A percentile compares a stretch with the other conserved stretches of the same genome.
phyloP scores from a whole-genome alignment of 352 stramenopile species.

The Plasmopara viticola region DNA sequence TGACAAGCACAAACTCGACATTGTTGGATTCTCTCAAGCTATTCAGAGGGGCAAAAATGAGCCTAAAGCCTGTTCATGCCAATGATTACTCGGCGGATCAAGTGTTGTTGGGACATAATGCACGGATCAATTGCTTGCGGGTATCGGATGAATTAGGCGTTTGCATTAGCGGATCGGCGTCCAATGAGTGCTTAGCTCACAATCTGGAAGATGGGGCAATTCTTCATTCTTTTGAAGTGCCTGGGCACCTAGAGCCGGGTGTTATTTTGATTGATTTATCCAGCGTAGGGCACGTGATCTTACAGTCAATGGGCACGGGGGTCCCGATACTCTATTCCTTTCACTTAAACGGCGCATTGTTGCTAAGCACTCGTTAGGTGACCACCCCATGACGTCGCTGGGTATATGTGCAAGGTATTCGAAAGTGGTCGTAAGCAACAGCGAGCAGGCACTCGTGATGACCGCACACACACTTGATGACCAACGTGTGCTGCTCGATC shows the following conservation, averaged over 20 bases:
- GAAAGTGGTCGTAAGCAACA: slow-evolving; percentile 66
- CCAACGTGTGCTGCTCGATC: slow-evolving; percentile 47
- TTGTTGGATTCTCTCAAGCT: slow-evolving; percentile 74
- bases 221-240: slow-evolving; percentile 43
- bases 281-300: slow-evolving; percentile 53
- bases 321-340: slow-evolving; percentile 56
- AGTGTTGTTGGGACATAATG: slow-evolving; percentile 63
- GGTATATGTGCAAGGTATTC: slow-evolving; percentile 57
- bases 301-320: slow-evolving; percentile 64
- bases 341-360: slow-evolving; percentile 59
- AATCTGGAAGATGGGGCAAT: slow-evolving; percentile 62
- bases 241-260: slow-evolving; percentile 36
- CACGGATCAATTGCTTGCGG: slow-evolving; percentile 53
- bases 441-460: slow-evolving; percentile 32
- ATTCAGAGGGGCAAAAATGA: slow-evolving; percentile 47
- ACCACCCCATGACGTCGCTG: slow-evolving; percentile 40
- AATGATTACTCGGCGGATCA: slow-evolving; percentile 75
- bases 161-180: slow-evolving; percentile 59
- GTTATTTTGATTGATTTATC: slow-evolving; percentile 59
- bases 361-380: slow-evolving; percentile 38
- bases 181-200: slow-evolving; percentile 66
- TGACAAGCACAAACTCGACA: slow-evolving; percentile 55
- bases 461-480: slow-evolving; percentile 43
- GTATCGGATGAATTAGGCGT: slow-evolving; percentile 67
- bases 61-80: slow-evolving; percentile 53